These are phyloP conservation scores for Taphrina confusa DNA, from an alignment of 1,139 yeast species.

Conservation along the genomic window DNA sequence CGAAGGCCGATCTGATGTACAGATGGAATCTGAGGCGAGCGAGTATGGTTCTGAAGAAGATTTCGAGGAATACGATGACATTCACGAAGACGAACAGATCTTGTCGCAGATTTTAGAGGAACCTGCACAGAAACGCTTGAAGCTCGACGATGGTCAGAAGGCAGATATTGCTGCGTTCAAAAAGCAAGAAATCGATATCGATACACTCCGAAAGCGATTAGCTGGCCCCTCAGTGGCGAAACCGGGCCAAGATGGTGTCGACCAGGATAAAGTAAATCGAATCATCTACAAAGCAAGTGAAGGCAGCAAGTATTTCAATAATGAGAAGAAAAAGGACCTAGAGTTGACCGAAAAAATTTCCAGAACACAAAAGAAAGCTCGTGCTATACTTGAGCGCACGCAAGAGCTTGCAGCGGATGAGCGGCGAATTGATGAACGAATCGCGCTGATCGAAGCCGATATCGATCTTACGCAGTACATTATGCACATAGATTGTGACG, in stretches of 20 bases:
- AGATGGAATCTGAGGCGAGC: neutral
- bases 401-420: constrained; percentile 39
- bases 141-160: constrained; percentile 9
- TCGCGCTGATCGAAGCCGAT: constrained; percentile 36
- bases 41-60: constrained; percentile 20
- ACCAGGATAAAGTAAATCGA: constrained; percentile 41
- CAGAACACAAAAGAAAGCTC: constrained; percentile 33
- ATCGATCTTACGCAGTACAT: constrained; percentile 48
- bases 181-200: constrained; percentile 29
- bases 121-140: constrained; percentile 10
- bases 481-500: constrained; percentile 77
- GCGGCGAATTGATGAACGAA: constrained; percentile 32
- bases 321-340: constrained; percentile 41
- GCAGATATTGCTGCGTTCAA: constrained; percentile 18
- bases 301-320: constrained; percentile 41
- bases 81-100: constrained; percentile 4
- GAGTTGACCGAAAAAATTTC: constrained; percentile 40
- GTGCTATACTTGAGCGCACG: constrained; percentile 25
- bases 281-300: constrained; percentile 42
- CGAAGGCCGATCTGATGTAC: no score
- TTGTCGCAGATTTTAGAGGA: constrained; percentile 17
- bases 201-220: constrained; percentile 39
- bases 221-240: constrained; percentile 42
- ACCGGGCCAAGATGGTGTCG: constrained; percentile 42
- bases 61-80: neutral